phyloP scores from a whole-genome alignment of 164 flowering plant genomes.

The Tetrastigma voinierianum region DNA sequence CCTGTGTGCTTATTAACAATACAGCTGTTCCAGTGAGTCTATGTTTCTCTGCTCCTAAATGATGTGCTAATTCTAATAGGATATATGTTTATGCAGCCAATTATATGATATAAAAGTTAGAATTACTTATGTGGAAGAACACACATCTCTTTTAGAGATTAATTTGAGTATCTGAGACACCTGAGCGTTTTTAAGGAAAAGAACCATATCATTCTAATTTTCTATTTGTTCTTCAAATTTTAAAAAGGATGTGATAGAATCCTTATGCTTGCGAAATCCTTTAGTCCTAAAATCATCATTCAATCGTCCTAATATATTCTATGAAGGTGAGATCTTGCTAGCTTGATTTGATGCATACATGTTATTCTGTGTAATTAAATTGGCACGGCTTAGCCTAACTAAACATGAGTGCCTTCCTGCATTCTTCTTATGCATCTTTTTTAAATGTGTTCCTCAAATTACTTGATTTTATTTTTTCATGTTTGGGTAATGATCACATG shows the following conservation, averaged over 20 bases:
- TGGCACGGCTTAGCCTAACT: not conserved
- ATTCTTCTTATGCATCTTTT: no score
- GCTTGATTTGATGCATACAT: conserved; percentile 8
- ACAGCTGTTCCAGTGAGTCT: conserved; percentile 93
- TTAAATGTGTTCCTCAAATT: no score
- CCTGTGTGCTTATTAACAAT: conserved; percentile 88
- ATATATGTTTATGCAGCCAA: no score
- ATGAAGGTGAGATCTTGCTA: conserved; percentile 63
- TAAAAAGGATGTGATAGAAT: conserved; percentile 80
- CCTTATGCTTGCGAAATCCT: conserved; percentile 64
- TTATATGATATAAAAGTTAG: no score
- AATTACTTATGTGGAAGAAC: no score
- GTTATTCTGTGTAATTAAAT: not conserved
- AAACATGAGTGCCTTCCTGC: not conserved
- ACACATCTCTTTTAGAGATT: no score
- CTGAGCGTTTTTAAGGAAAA: not conserved
- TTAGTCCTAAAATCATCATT: conserved; percentile 78
- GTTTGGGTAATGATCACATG: no score
- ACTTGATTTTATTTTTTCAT: no score
- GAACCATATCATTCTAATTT: conserved; percentile 1
- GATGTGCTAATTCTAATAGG: no score
- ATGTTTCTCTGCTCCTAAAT: no score
- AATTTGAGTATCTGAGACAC: no score
- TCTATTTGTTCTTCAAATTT: conserved; percentile 53
- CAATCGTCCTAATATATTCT: conserved; percentile 88